Evolutionary conservation across 768 basidiomycete genomes (phyloP), one percentile per base, ranked within the genome.

Genomic region (Suillus fuscotomentosus): DNA sequence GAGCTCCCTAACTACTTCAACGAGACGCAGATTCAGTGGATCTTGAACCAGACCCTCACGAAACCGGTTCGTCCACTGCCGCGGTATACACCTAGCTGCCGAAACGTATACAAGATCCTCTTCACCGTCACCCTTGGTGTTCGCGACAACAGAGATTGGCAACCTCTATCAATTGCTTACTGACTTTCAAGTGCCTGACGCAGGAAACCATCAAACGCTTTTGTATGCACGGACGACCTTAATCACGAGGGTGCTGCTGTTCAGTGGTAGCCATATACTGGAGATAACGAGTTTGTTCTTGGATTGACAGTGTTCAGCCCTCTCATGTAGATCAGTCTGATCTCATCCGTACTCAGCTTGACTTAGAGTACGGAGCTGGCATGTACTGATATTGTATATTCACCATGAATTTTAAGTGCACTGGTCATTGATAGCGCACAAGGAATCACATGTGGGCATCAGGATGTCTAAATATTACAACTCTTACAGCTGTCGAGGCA

Each of bases 111-210:
- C 36, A 38, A 38, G 36, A 10, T 45, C n/a, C 2, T 61, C 20
- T 70, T 70, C n/a, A 55, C 56, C 5, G 45, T 54, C 3, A 63
- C 1, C 8, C 1, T 38, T 42, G 61, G 47, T 65, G 2, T 72
- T 72, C 31, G 67, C 65, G 7, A 70, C 56, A 42, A 67, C 62
- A 14, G 71, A 69, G 47, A 70, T 63, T 0, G 68, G 71, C 22
- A 62, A 65, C 31, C 42, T 70, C 27, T 64, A 68, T 47, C 72
- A 71, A 17, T 67, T 63, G 10, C 34, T 70, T 38, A 66, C 59
- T 3, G 31, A 22, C 2, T 45, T 60, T n/a, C 64, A 66, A 15
- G 43, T 66, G 9, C 34, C 13, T 60, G 22, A 69, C 57, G 38
- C 48, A 51, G 14, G 64, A 66, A 6, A 59, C 63, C 34, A 63